Evolutionary conservation across 805 yeast species (phyloP).

Genomic region (Kuraishia molischiana): DNA sequence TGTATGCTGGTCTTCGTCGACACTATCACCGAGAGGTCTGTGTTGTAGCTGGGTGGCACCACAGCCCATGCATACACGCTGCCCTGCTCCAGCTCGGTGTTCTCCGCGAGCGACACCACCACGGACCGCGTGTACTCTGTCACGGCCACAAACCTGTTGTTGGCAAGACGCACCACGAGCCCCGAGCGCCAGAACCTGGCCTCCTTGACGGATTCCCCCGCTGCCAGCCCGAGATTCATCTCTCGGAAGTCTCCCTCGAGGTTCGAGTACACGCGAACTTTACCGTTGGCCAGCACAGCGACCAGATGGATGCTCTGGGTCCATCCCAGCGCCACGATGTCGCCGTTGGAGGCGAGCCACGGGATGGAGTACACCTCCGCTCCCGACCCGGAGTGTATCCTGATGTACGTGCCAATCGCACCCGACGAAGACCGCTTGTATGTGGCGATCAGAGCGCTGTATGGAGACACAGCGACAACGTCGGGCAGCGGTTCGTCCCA

Average conservation of each 20-base stretch:
- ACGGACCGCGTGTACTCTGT: constrained; percentile 20
- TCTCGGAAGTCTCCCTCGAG: constrained; percentile 61
- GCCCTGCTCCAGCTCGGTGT: background rate
- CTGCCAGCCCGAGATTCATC: constrained; percentile 25
- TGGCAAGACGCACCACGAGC: constrained; percentile 30
- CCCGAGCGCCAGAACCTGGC: constrained; percentile 30
- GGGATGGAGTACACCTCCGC: constrained; percentile 17
- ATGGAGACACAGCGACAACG: constrained; percentile 38
- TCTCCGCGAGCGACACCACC: background rate
- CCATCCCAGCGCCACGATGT: constrained; percentile 46
- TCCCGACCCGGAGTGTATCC: constrained; percentile 26
- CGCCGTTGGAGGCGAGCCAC: constrained; percentile 39
- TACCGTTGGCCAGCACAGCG: constrained; percentile 43
- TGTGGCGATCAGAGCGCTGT: constrained; percentile 47
- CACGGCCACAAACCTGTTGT: constrained; percentile 30
- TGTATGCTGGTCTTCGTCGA: constrained; percentile 8
- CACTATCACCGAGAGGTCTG: background rate
- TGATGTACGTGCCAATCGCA: constrained; percentile 10
- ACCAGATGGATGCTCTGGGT: constrained; percentile 42
- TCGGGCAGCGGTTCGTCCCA: too few species aligned
- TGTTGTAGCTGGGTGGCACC: background rate
- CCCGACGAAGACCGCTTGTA: too few species aligned
- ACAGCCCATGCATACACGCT: constrained; percentile 10
- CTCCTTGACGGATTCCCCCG: constrained; percentile 18
- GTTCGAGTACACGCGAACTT: constrained; percentile 49